Percentiles rank a stretch among this genome's conserved stretches.
phyloP scores from a whole-genome alignment of 768 basidiomycete genomes.

The Boletus subcaerulescens region DNA sequence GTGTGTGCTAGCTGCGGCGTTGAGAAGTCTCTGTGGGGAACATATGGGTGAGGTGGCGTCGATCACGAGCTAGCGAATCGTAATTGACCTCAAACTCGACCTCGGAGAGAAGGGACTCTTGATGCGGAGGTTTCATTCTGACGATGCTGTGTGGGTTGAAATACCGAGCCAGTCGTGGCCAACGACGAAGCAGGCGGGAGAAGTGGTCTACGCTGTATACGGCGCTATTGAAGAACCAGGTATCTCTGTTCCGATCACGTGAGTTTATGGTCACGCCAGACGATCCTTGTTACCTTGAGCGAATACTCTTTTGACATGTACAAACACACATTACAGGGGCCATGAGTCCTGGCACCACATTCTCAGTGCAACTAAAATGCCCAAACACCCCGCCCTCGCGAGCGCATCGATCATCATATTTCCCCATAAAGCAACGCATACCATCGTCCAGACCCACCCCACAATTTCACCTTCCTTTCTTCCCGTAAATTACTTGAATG shows the following conservation, averaged over 20 bases:
- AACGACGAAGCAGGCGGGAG: no score
- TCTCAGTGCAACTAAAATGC: background rate
- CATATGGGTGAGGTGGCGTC: background rate
- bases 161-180: no score
- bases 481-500: background rate
- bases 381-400: background rate
- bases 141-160: background rate
- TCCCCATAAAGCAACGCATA: background rate
- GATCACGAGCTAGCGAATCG: background rate
- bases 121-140: background rate
- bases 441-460: background rate
- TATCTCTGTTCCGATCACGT: no score
- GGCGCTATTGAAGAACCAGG: no score
- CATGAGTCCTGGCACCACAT: background rate
- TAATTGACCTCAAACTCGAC: slow-evolving; percentile 23
- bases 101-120: background rate
- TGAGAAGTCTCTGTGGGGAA: slow-evolving; percentile 12
- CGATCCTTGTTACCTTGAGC: no score
- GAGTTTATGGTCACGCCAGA: no score
- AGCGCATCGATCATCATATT: background rate
- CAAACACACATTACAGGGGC: no score
- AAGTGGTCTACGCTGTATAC: no score
- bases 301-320: no score
- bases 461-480: background rate
- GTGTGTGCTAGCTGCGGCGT: slow-evolving; percentile 3